Evolutionary conservation across 768 basidiomycete species (phyloP).

Genomic region (Flagelloscypha sp.): DNA sequence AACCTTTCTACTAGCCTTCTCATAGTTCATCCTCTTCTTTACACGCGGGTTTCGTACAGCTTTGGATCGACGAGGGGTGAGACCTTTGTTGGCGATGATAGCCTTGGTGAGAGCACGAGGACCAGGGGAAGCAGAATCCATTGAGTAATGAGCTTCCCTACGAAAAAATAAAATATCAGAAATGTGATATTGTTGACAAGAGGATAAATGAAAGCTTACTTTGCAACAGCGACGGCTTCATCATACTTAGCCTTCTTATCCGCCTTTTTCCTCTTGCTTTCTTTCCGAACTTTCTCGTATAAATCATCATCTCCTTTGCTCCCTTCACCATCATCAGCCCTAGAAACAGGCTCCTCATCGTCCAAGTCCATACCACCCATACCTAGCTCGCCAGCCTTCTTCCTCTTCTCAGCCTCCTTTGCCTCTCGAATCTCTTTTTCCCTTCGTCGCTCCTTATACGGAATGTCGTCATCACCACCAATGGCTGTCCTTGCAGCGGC

Average conservation of each 20-base stretch:
- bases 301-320: constrained; percentile 28
- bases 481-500: constrained; percentile 63
- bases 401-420: constrained; percentile 42
- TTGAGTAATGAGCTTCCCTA: constrained; percentile 25
- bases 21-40: constrained; percentile 91
- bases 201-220: constrained; percentile 33
- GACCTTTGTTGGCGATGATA: constrained; percentile 89
- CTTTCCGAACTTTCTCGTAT: constrained; percentile 53
- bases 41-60: constrained; percentile 92
- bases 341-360: constrained; percentile 39
- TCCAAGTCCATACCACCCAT: constrained; percentile 65
- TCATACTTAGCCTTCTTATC: constrained; percentile 82
- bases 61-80: constrained; percentile 86
- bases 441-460: constrained; percentile 70
- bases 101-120: constrained; percentile 85
- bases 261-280: constrained; percentile 62
- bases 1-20: constrained; percentile 91
- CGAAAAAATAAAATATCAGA: constrained; percentile 7
- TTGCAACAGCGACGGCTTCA: constrained; percentile 41
- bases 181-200: constrained; percentile 2
- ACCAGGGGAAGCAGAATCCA: constrained; percentile 38
- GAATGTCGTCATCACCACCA: constrained; percentile 93
- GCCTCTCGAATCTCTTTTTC: constrained; percentile 48
- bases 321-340: constrained; percentile 26
- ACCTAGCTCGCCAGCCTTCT: constrained; percentile 25